Base-by-base conservation (phyloP, 129 eudicot genomes). In the Flaveria brownii region DNA sequence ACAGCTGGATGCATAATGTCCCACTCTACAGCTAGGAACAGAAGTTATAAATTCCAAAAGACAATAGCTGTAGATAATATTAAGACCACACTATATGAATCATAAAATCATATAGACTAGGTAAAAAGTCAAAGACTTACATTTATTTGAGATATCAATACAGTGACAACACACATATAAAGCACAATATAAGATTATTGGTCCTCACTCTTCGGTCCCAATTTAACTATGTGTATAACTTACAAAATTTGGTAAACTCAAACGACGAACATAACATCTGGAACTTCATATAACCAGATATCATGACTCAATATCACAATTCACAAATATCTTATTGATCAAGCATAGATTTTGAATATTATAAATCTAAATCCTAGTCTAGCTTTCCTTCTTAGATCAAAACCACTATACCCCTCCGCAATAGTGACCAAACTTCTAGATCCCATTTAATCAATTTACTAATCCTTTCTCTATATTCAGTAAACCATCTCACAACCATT, bases 11-110 rank as follows among this genome's bases (percentile, higher is more conserved):
- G 75, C 86, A 77, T 41, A n/a, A 75, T 61, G 79, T 71, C 51
- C 85, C 81, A 64, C 74, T 77, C 90, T 86, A 81, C 85, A 86
- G 71, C 82, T 78, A 80, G 83, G 73, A 70, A 86, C 7, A 72
- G 0, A 33, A 39, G 75, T 82, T 72, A 77, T 30, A 47, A 65
- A 72, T 71, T 63, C 62, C 45, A 52, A 67, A 67, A 80, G 74
- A 42, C 42, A 41, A 67, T 80, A 80, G 57, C 26, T n/a, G 71
- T 62, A 61, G 16, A 60, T 62, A 18, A 23, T 25, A 50, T 2
- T 6, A 20, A 5, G 11, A 61, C 71, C 64, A 30, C 28, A 41
- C 45, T 62, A 28, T 36, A 36, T 36, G 41, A 36, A 5, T 36
- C 41, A 36, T 36, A 5, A 30, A 30, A 30, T 30, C 36, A 30